phyloP scores from a whole-genome alignment of 192 early-diverging fungal genomes.

The Backusella macrospora region DNA sequence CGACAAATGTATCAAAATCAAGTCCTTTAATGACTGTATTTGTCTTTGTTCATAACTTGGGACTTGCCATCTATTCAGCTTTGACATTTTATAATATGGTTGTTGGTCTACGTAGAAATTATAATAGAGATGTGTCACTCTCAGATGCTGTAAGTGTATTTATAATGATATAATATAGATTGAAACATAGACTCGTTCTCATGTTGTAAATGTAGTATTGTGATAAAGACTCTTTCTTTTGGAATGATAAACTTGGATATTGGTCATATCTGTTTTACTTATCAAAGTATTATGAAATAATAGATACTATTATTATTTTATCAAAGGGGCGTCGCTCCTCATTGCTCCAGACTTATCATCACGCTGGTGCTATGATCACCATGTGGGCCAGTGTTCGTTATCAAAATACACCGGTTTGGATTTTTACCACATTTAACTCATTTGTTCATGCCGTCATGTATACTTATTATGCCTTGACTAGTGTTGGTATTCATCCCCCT shows the following conservation, averaged over 20 bases:
- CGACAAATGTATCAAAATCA: conserved; percentile 32
- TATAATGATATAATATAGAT: background rate
- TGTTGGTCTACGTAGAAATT: conserved; percentile 54
- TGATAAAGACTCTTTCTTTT: conserved; percentile 62
- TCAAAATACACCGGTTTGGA: conserved; percentile 73
- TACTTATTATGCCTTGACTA: conserved; percentile 77
- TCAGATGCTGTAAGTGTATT: conserved; percentile 58
- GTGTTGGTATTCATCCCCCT: conserved; percentile 72
- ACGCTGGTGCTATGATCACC: conserved; percentile 79
- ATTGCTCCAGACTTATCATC: conserved; percentile 86
- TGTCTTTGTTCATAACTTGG: conserved; percentile 77
- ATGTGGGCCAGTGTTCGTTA: conserved; percentile 75
- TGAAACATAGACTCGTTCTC: background rate
- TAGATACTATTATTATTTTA: conserved; percentile 87
- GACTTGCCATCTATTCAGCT: conserved; percentile 69
- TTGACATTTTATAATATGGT: conserved; percentile 70
- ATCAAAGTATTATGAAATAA: conserved; percentile 85
- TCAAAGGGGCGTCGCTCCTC: conserved; percentile 76
- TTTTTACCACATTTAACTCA: conserved; percentile 82
- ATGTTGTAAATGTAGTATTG: conserved; percentile 49
- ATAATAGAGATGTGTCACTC: conserved; percentile 47
- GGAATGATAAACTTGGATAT: conserved; percentile 74
- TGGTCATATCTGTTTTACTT: conserved; percentile 88
- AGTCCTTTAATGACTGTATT: conserved; percentile 65
- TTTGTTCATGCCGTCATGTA: conserved; percentile 91